Percentiles rank a stretch among this genome's conserved stretches.
Conservation (phyloP, 2,329 filamentous ascomycete species). For the Colletotrichum sp. region DNA sequence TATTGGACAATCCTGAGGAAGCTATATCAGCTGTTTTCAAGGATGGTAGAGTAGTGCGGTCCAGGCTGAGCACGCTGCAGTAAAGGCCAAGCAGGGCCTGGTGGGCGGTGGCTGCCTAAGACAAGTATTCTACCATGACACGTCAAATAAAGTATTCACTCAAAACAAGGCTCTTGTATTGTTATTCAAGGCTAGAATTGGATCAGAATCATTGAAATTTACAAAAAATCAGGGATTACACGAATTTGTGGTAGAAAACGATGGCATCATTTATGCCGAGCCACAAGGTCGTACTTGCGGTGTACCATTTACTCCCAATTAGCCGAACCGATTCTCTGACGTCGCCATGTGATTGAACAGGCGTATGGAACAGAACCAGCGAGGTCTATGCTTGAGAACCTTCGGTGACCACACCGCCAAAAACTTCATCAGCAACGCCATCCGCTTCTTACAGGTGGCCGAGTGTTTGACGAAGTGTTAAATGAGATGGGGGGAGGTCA, state of each 20-base stretch:
- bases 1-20: constrained; percentile 42
- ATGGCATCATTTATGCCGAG: background rate
- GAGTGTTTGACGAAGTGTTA: background rate
- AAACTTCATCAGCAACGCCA: background rate
- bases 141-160: background rate
- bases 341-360: background rate
- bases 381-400: background rate
- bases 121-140: background rate
- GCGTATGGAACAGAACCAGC: background rate
- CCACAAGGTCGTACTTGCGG: background rate
- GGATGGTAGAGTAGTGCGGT: background rate
- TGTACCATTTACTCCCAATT: background rate
- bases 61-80: background rate
- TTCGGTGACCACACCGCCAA: background rate
- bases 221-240: background rate
- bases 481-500: no score
- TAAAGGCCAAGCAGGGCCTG: background rate
- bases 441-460: background rate
- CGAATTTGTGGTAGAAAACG: background rate
- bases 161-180: background rate
- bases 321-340: background rate
- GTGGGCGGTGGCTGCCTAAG: background rate
- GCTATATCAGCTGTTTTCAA: background rate
- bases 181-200: background rate
- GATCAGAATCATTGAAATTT: background rate